Conservation (phyloP, 371 early-diverging fungal species). For the Smittium culicis region DNA sequence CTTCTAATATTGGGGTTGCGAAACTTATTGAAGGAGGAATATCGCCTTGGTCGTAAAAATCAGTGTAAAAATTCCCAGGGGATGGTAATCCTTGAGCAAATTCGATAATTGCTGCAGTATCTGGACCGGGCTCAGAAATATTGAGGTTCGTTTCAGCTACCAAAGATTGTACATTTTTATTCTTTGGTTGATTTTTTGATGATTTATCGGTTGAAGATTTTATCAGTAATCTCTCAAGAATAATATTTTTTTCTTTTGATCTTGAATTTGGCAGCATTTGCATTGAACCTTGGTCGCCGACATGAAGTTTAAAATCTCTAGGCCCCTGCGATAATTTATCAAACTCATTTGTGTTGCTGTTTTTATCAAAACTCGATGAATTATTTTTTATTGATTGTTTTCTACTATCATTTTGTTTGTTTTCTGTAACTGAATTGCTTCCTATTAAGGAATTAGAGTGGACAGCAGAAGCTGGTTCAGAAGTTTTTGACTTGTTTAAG, state of each 20-base stretch:
- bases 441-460: neutral
- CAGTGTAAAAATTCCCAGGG: conserved; percentile 60
- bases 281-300: too few relatives aligned
- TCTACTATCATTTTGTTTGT: neutral
- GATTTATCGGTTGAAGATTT: neutral
- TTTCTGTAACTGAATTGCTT: conserved; percentile 1
- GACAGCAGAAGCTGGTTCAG: too few relatives aligned
- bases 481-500: too few relatives aligned
- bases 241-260: neutral
- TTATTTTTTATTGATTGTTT: neutral
- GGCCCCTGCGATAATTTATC: too few relatives aligned
- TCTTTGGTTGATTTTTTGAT: neutral
- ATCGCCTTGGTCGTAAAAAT: too few relatives aligned
- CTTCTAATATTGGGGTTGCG: too few relatives aligned
- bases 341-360: too few relatives aligned
- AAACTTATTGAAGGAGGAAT: too few relatives aligned
- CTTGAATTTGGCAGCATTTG: neutral
- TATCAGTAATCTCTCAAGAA: neutral
- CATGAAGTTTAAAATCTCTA: too few relatives aligned
- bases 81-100: conserved; percentile 64
- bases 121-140: conserved; percentile 25
- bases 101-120: conserved; percentile 35
- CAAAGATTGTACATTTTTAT: neutral
- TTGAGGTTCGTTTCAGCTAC: neutral
- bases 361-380: neutral